Base-by-base conservation (phyloP, 148 eudicot species). In the Silene latifolia region DNA sequence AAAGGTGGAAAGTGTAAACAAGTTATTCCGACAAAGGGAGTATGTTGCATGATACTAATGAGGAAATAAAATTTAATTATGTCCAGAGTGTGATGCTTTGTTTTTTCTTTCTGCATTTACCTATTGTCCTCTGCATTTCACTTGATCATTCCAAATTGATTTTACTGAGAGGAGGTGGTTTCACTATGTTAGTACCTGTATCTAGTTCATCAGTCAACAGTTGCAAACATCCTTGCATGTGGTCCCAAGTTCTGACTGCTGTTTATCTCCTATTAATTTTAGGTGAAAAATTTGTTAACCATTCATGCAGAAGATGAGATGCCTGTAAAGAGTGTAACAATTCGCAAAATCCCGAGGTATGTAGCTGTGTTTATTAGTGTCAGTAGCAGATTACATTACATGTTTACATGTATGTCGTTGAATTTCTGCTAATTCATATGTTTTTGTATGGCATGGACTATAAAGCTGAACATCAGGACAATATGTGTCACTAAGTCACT, bases 301-400 rank as follows among this genome's bases (percentile, higher is more conserved):
- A 81, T 92, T 65, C 82, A 92, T 76, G 97, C 97, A 15, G 92
- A 92, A 76, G 99, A 92, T 79, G 82, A 86, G 80, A 75, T 86
- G 57, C 99, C 90, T 70, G 92, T 95, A 67, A 95, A 92, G 89
- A 87, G 79, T 80, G 97, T 92, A 61, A 95, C 99, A 6, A 90
- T 95, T 74, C 99, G 99, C 81, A 89, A 82, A 77, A 87, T 95
- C 78, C 99, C 99, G 57, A 90, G 93, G 98, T 90, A 86, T 67
- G 80, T 69, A 19, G 39, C 64, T 17, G 20, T 61, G 8, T 56
- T 56, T 60, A 14, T 56, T 60, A 14, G 42, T 35, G 46, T 3
- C 8, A 47, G 32, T 42, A 23, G 68, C n/a, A 35, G 47, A 35
- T 35, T 51, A 51, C 56, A 35, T 35, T 51, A 14, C 18, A 13